Conservation (phyloP, 1,139 yeast genomes). For the Taiozyma sp. region DNA sequence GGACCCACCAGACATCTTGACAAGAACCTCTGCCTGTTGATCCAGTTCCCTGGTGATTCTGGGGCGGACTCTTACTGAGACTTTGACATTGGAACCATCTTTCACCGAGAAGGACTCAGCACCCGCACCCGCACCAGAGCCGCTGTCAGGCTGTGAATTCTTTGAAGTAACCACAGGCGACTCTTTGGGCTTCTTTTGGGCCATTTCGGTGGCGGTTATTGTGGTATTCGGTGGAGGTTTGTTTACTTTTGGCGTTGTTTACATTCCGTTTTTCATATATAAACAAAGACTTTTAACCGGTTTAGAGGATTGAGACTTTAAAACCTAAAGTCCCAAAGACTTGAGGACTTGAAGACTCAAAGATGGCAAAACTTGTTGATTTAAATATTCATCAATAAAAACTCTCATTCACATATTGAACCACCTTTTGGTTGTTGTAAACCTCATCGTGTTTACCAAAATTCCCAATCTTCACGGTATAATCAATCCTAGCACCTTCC, state of each 20-base stretch:
- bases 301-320: no score
- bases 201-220: conserved; percentile 2
- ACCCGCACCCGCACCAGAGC: neutral
- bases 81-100: conserved; percentile 31
- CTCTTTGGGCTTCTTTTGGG: conserved; percentile 1
- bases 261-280: neutral
- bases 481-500: conserved; percentile 11
- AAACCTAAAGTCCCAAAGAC: no score
- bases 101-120: neutral
- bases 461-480: conserved; percentile 13
- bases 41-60: conserved; percentile 32
- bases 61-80: conserved; percentile 43
- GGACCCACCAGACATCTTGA: conserved; percentile 32
- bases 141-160: neutral
- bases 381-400: conserved; percentile 1
- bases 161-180: neutral
- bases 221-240: no score
- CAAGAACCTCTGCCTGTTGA: conserved; percentile 19
- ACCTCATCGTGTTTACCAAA: conserved; percentile 29
- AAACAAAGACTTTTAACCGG: no score
- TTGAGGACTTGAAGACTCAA: neutral
- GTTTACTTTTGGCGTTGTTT: neutral
- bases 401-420: conserved; percentile 20
- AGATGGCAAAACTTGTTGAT: neutral
- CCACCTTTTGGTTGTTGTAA: conserved; percentile 18